phyloP scores from a whole-genome alignment of 176 grass and related monocot genomes.

The Hyparrhenia diplandra region DNA sequence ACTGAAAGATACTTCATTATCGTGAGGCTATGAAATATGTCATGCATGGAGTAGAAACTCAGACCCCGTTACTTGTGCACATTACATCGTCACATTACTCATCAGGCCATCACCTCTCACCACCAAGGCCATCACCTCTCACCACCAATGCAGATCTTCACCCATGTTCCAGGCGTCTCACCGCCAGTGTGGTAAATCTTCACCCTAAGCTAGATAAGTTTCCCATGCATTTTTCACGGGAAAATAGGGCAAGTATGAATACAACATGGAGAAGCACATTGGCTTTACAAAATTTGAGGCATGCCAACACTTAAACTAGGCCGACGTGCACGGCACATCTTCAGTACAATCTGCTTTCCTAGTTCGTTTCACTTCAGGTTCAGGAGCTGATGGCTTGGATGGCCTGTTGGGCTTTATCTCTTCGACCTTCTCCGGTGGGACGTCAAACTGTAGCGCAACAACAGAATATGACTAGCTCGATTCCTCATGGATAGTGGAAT shows the following conservation, averaged over 20 bases:
- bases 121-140: not conserved
- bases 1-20: not conserved
- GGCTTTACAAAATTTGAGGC: not conserved
- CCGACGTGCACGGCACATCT: constrained; percentile 66
- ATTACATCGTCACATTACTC: not conserved
- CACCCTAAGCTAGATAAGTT: not conserved
- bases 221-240: not conserved
- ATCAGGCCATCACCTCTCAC: not conserved
- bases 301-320: constrained; percentile 8
- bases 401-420: constrained; percentile 66
- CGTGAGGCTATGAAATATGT: not conserved
- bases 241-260: not conserved
- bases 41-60: not conserved
- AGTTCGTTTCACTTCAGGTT: constrained; percentile 25
- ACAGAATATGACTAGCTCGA: not conserved
- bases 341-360: not conserved
- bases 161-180: not conserved
- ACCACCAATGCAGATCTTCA: not conserved
- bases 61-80: not conserved
- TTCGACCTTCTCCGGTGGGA: constrained; percentile 51
- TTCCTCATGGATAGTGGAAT: not conserved
- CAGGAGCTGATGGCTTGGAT: constrained; percentile 38
- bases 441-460: constrained; percentile 47
- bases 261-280: not conserved
- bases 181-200: not conserved